Base-by-base conservation (phyloP, 179 eudicot species). In the Silene noctiflora region DNA sequence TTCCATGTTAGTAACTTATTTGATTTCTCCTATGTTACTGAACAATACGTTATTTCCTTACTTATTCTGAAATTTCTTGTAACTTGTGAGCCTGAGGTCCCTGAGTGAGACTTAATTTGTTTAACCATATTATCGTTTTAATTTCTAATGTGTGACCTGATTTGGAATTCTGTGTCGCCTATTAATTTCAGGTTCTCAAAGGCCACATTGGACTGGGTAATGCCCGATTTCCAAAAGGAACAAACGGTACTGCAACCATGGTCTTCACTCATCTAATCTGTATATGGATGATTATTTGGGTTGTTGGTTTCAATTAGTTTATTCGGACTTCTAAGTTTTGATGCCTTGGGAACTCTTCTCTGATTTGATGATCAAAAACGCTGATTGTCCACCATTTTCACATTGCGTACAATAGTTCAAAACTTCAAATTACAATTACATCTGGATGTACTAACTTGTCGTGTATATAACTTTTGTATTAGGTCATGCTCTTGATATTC, bases 151-250 rank as follows among this genome's bases (percentile, higher is more conserved):
- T 31, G 21, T 25, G 33, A 5, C 25, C 46, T 76, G 73, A 46
- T 76, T 46, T 53, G 69, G 42, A 39, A 35, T 58, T 31, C 65
- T 60, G 19, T 33, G 31, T 59, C 16, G 5, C 13, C 7, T 20
- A 42, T 67, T 65, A 0, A 72, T n/a, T 82, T 62, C 88, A 93
- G 98, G 99, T 95, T 83, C 93, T 95, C 65, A 88, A 91, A 86
- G 97, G 99, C 48, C 99, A 95, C 76, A 89, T 95, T 79, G 87
- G 89, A 19, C 72, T 95, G 86, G 98, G 88, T 25, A 85, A 81
- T 87, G 99, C 99, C 74, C 79, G 91, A 78, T 95, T 95, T 86
- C 98, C 98, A 1, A 89, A 85, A 83, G 99, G 99, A 88, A 91
- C 97, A 62, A 91, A 82, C 77, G 97, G 98, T 94, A 89, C n/a